Conservation (phyloP, 2,329 filamentous ascomycete species). For the Tolypocladium album region DNA sequence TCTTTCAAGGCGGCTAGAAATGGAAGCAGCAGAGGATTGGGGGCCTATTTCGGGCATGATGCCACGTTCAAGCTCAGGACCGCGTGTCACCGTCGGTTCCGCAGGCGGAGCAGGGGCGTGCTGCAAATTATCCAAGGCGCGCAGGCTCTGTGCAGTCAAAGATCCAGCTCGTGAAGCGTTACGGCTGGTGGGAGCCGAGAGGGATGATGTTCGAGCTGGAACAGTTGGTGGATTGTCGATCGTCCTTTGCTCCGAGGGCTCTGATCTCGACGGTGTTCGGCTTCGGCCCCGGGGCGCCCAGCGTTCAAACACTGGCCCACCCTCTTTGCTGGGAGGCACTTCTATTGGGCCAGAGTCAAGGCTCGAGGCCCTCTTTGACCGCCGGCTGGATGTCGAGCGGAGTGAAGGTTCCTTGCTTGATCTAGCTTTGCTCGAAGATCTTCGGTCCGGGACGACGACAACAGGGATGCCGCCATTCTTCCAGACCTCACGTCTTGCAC, state of each 20-base stretch:
- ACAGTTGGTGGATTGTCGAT: slow-evolving; percentile 50
- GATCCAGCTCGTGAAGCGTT: slow-evolving; percentile 33
- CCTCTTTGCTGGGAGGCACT: slow-evolving; percentile 29
- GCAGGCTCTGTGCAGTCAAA: slow-evolving; percentile 40
- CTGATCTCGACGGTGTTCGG: slow-evolving; percentile 35
- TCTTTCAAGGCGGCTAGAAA: slow-evolving; percentile 17
- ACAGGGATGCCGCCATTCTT: slow-evolving; percentile 52
- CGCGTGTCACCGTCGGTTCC: background rate
- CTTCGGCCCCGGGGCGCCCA: slow-evolving; percentile 27
- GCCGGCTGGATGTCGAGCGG: slow-evolving; percentile 49
- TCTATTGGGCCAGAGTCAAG: slow-evolving; percentile 35
- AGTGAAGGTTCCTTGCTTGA: slow-evolving; percentile 42
- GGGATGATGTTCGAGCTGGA: slow-evolving; percentile 46
- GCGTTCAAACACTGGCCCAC: slow-evolving; percentile 30
- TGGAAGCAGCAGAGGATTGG: background rate
- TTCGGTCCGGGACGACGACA: slow-evolving; percentile 48
- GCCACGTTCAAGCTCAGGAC: background rate
- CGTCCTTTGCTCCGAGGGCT: slow-evolving; percentile 41
- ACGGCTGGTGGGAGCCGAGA: slow-evolving; percentile 52
- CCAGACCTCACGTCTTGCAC: slow-evolving; percentile 46
- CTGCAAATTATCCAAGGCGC: slow-evolving; percentile 36
- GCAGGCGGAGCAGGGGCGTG: slow-evolving; percentile 9
- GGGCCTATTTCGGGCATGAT: background rate
- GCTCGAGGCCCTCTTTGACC: slow-evolving; percentile 42
- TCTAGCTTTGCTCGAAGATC: slow-evolving; percentile 41